phyloP scores from a whole-genome alignment of 305 asterid species.

The Fraxinus sp. region DNA sequence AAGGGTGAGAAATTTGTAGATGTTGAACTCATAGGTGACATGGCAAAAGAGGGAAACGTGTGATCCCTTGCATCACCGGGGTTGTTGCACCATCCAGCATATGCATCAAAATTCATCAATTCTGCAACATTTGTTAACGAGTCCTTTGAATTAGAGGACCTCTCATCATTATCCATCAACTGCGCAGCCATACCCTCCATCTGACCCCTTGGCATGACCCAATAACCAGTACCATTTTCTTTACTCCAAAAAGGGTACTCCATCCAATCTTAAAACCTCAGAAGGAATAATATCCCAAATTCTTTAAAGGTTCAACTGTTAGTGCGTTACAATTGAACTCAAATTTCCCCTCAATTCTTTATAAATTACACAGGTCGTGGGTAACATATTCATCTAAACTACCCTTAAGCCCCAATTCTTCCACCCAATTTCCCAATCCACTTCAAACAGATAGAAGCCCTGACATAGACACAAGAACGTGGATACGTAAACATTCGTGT shows the following conservation, averaged over 20 bases:
- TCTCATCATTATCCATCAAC: slow-evolving; percentile 34
- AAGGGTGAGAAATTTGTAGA: slow-evolving; percentile 29
- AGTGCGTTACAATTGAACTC: slow-evolving; percentile 21
- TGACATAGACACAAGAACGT: neutral
- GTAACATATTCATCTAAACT: slow-evolving; percentile 29
- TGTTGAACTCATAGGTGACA: slow-evolving; percentile 6
- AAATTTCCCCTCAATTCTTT: slow-evolving; percentile 22
- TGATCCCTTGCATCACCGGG: slow-evolving; percentile 19
- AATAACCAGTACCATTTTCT: slow-evolving; percentile 36
- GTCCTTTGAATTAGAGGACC: slow-evolving; percentile 34
- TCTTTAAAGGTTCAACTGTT: slow-evolving; percentile 10
- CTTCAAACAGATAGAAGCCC: neutral
- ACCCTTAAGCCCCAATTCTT: neutral
- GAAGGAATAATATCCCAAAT: slow-evolving; percentile 8
- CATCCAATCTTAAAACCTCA: slow-evolving; percentile 35
- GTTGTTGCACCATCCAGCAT: slow-evolving; percentile 17
- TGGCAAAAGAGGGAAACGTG: slow-evolving; percentile 14
- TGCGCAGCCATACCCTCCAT: slow-evolving; percentile 41
- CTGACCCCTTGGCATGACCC: slow-evolving; percentile 37
- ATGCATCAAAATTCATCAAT: slow-evolving; percentile 25
- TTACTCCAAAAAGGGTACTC: slow-evolving; percentile 41
- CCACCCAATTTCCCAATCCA: neutral
- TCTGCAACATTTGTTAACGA: slow-evolving; percentile 12
- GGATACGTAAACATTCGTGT: neutral
- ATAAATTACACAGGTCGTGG: slow-evolving; percentile 18